Base-by-base conservation (phyloP, 2,329 filamentous ascomycete species). In the Penicillium verrucosum region DNA sequence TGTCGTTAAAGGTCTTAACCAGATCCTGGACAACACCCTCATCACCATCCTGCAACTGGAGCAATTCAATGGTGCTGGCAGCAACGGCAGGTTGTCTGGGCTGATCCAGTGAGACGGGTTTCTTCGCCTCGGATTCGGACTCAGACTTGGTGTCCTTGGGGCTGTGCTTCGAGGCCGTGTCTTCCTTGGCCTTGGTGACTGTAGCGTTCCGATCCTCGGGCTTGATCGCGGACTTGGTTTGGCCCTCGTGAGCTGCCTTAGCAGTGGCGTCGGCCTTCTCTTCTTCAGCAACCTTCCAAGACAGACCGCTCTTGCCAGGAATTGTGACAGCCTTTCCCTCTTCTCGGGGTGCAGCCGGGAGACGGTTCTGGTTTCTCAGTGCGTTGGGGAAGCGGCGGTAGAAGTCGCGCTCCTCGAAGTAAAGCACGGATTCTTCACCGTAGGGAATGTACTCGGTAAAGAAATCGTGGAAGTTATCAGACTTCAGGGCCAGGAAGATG, bases 391-490 rank as follows among this genome's bases (percentile, higher is more conserved):
- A 97, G 56, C 90, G 87, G 76, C 89, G 92, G 72, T 89, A 86
- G 80, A 96, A 97, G 70, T 97, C 92, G 65, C 89, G 85, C 78
- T 99, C 94, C 77, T 99, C 94, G 51, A 99, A 87, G 78, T 96
- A 97, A 27, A 96, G 85, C 44, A 99, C 93, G 18, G 89, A 89
- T 72, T 96, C 90, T 78, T 99, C 94, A 68, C 92, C 94, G 65
- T 89, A 96, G 23, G 94, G 94, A 18, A 99, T 78, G 75, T 93
- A 99, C 78, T 97, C 92, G 68, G 92, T 97, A 78, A 99, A 99
- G 81, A 97, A 94, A 76, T 99, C 94, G 78, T 99, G 93, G 83
- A 97, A 99, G 78, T 91, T 96, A 80, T 99, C 94, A 71, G 89
- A 96, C 75, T 94, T 83, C 63, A 96, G 86, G 54, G 94, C 93